Evolutionary conservation across 2,329 filamentous ascomycete species (phyloP).

Genomic region (Fusarium sp.): DNA sequence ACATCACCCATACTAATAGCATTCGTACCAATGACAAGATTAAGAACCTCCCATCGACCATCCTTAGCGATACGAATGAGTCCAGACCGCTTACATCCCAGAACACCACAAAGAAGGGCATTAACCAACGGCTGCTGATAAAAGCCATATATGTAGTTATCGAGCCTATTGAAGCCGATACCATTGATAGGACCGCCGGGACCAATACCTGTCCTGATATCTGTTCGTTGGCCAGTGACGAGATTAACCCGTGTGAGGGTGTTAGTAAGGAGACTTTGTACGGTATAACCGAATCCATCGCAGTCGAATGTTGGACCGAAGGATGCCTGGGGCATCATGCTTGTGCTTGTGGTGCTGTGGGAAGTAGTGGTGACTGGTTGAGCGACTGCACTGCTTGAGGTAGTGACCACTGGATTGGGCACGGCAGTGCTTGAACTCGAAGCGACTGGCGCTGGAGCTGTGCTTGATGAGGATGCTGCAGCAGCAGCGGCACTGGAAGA

Average conservation of each 20-base stretch:
- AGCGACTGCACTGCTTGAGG: not conserved
- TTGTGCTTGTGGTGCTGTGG: not conserved
- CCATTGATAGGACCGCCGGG: slow-evolving; percentile 20
- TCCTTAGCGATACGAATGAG: slow-evolving; percentile 36
- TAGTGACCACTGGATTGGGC: not conserved
- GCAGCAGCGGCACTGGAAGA: not conserved
- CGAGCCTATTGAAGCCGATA: slow-evolving; percentile 40
- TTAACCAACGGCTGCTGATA: not conserved
- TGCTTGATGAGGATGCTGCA: not conserved
- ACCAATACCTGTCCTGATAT: slow-evolving; percentile 7
- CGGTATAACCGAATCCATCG: slow-evolving; percentile 22
- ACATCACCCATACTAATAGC: slow-evolving; percentile 36
- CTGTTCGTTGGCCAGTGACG: not conserved
- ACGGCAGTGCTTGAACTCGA: not conserved
- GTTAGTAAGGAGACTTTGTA: not conserved
- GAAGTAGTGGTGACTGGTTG: not conserved
- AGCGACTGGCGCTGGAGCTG: not conserved
- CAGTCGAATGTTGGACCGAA: slow-evolving; percentile 34
- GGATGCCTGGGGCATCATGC: not conserved
- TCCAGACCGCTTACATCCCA: slow-evolving; percentile 2
- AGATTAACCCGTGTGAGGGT: slow-evolving; percentile 26
- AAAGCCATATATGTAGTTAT: slow-evolving; percentile 43
- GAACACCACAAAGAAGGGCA: accelerated
- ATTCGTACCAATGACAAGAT: not conserved
- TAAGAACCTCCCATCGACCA: not conserved